Evolutionary conservation across 495 filamentous ascomycete genomes (phyloP), one percentile per base, ranked within the genome.

Genomic region (Melanomma pulvis-pyrius): DNA sequence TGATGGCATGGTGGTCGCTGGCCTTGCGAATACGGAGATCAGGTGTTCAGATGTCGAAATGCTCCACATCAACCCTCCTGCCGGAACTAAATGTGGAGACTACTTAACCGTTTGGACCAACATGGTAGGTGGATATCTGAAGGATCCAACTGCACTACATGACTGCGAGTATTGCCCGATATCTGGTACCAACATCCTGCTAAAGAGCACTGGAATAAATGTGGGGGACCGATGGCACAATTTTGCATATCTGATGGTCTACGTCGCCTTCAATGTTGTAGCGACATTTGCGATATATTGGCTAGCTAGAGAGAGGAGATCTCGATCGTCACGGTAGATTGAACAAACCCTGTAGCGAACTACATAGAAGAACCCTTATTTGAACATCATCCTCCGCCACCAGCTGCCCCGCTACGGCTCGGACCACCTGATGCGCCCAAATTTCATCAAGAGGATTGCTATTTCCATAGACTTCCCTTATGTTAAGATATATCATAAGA

Each of bases 211-310:
- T 19, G 51, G 51, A 17, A 44, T 64, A 9, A 2, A 39, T 11
- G 32, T 56, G 22, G 7, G 2, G 7, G 26, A 55, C 46, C 50
- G 61, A 46, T 56, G 61, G 61, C 36, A 50, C 11, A 56, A 64
- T 30, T 48, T 57, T n/a, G 61, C 13, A n/a, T 56, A 47, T 47
- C 32, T 64, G 17, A 29, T 19, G 2, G 61, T 57, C 11, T 64
- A 56, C 51, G 34, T 64, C 21, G 50, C 26, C 22, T 47, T 64
- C 32, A 64, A 64, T 36, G 56, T 64, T 17, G 3, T 44, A 41
- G 51, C 51, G 49, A 64, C 61, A 19, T 55, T 56, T 47, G 26
- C 34, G 22, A 47, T 64, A 46, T 64, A 64, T 57, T 56, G 61
- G 61, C 29, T 57, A 8, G 19, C 53, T n/a, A 26, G 61, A 19